Evolutionary conservation across 257 asterid genomes (phyloP).

Genomic region (Leptodermis oblonga): DNA sequence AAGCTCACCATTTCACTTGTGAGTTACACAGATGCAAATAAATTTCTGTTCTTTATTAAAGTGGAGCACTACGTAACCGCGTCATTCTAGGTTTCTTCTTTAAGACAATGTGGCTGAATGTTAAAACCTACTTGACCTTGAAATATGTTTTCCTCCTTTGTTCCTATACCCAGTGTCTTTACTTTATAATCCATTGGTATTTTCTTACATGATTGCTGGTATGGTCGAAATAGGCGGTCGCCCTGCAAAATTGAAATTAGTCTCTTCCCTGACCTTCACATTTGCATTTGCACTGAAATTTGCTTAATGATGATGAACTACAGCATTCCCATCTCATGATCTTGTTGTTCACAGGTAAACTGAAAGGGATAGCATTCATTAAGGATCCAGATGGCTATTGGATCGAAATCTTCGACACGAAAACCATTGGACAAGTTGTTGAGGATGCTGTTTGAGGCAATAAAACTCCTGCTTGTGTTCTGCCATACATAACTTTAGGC

Average conservation of each 20-base stretch:
- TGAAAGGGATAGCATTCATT: conserved; percentile 71
- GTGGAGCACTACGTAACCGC: neutral
- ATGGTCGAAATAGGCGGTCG: neutral
- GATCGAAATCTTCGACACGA: conserved; percentile 80
- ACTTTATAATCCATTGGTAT: neutral
- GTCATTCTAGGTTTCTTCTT: neutral
- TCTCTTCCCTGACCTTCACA: neutral
- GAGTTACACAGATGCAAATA: neutral
- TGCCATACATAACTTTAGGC: neutral
- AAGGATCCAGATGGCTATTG: conserved; percentile 97
- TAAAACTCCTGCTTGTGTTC: neutral
- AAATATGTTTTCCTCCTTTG: neutral
- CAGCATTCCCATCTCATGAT: conserved; percentile 6
- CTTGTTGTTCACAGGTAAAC: conserved; percentile 50
- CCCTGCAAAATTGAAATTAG: too few relatives aligned
- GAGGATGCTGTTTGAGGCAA: conserved; percentile 44
- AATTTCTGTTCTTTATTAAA: neutral
- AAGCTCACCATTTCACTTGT: neutral
- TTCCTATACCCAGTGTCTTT: neutral
- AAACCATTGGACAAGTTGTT: conserved; percentile 38
- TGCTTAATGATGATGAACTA: neutral
- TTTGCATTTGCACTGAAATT: neutral
- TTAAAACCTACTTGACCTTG: neutral
- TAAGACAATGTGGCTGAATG: neutral
- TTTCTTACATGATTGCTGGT: neutral